Evolutionary conservation across 257 asterid genomes (phyloP).

Genomic region (Cinchona pubescens): DNA sequence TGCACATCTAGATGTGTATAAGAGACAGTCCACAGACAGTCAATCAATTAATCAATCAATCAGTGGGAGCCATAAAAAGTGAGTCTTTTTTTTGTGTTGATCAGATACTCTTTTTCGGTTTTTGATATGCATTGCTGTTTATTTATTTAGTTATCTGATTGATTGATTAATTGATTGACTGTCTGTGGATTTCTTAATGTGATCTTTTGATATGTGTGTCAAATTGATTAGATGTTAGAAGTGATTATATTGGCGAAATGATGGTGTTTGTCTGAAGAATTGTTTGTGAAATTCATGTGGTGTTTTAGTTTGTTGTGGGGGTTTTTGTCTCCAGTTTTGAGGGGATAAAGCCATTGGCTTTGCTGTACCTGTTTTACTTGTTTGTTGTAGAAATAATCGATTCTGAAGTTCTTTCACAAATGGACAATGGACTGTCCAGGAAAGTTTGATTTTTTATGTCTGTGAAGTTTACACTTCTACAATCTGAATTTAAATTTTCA

Average conservation of each 20-base stretch:
- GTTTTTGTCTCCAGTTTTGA: not conserved
- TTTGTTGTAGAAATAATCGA: not conserved
- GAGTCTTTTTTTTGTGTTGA: constrained; percentile 31
- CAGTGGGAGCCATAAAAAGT: constrained; percentile 77
- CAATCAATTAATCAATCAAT: no score
- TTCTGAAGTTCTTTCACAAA: not conserved
- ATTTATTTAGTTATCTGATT: not conserved
- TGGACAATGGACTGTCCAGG: not conserved
- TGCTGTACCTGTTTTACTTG: not conserved
- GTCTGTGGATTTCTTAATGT: not conserved
- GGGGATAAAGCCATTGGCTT: not conserved
- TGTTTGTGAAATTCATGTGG: not conserved
- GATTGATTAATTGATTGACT: no score
- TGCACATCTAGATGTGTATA: no score
- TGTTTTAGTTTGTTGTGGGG: not conserved
- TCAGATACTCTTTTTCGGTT: not conserved
- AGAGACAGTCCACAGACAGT: no score
- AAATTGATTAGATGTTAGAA: not conserved
- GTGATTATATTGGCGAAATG: not conserved
- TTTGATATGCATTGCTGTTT: not conserved
- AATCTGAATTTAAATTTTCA: no score
- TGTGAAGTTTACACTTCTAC: not conserved
- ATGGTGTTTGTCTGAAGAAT: not conserved
- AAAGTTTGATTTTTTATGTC: not conserved
- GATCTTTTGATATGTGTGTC: not conserved